Evolutionary conservation across 805 yeast species (phyloP), one percentile per base, ranked within the genome.

Genomic region (Starmerella bombi): DNA sequence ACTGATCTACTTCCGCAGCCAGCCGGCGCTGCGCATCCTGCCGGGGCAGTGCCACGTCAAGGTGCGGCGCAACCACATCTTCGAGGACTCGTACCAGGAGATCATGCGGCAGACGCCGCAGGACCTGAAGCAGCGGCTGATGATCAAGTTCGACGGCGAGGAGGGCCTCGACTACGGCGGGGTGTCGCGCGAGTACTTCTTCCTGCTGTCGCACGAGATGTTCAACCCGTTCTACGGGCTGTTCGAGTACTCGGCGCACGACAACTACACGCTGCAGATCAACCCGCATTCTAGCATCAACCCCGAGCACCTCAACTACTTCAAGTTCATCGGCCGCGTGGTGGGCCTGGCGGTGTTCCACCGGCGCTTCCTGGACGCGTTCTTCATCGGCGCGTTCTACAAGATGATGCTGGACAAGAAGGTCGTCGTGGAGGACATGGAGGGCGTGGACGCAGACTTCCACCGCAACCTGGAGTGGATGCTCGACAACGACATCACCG

Each of bases 151-250:
- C 57, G 98, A 91, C 54, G 98, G 98, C 46, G 99, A 91, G 67
- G 99, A 91, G 69, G 99, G 98, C 62, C 73, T 91, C 55, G 99
- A 91, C 68, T 91, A 91, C 59, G 99, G 99, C 71, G 99, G 99
- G 60, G 97, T 91, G 48, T 84, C 96, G 23, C 74, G 99, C 67
- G 99, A 91, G 63, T 91, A 84, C 62, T 91, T 91, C 78, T 91
- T 86, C 66, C 70, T 86, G 59, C 70, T 91, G 51, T 86, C 97
- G 3, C 98, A 91, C 60, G 97, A 91, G 63, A 91, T 91, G 95
- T 91, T 91, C 63, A 86, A 91, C 60, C 99, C 99, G 48, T 83
- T 86, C 62, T 91, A 91, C 62, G 88, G 99, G 65, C 67, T 91
- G 56, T 91, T 91, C 60, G 96, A 91, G 64, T 91, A 91, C 62